Percentiles rank a stretch among this genome's conserved stretches.
Conservation (phyloP, 306 rosid species). For the Oxytropis ochrocephala region DNA sequence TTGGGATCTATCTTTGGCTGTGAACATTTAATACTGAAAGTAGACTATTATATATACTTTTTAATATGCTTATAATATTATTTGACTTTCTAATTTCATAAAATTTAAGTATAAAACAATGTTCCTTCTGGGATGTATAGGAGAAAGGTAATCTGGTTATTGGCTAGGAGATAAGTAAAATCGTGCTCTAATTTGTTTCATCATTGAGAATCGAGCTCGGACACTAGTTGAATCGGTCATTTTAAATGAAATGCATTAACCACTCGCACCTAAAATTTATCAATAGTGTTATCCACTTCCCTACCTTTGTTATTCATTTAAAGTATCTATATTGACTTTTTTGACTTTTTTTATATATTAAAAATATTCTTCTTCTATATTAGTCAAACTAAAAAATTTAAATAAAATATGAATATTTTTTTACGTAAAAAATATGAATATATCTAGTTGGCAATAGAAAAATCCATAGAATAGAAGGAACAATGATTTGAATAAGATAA, state of each 20-base stretch:
- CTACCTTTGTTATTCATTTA: too few relatives aligned
- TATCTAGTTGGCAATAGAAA: not conserved
- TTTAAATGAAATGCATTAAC: too few relatives aligned
- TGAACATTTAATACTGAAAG: constrained; percentile 8
- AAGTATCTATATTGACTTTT: too few relatives aligned
- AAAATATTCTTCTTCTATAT: not conserved
- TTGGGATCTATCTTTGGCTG: not conserved
- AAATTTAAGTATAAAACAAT: not conserved
- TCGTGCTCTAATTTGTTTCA: too few relatives aligned
- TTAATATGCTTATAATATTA: not conserved
- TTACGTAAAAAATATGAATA: not conserved
- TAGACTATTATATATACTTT: not conserved
- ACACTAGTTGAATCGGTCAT: too few relatives aligned
- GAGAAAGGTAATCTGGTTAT: too few relatives aligned
- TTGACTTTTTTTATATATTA: too few relatives aligned
- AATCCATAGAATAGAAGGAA: not conserved
- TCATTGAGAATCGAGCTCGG: too few relatives aligned
- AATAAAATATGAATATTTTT: not conserved
- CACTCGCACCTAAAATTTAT: too few relatives aligned
- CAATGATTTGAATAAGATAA: constrained; percentile 12
- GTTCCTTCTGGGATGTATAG: too few relatives aligned
- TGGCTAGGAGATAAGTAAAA: too few relatives aligned
- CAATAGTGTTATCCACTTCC: too few relatives aligned
- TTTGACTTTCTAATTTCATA: not conserved
- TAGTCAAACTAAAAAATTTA: not conserved